A percentile compares a stretch with the other conserved stretches of the same genome.
Conservation (phyloP, 1,284 basidiomycete species). For the Ceratobasidium sp. region DNA sequence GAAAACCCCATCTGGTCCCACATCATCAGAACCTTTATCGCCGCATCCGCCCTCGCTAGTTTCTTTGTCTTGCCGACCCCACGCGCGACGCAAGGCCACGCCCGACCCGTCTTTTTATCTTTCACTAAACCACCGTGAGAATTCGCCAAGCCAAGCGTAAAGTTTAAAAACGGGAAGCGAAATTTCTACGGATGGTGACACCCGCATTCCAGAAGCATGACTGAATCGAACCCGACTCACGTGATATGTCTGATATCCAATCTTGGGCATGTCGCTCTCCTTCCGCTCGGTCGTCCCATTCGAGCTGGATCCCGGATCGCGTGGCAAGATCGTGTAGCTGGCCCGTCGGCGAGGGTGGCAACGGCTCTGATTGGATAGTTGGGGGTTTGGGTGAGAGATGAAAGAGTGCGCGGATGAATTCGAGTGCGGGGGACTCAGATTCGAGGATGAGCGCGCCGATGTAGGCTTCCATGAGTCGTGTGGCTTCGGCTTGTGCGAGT, state of each 20-base stretch:
- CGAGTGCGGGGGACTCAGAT: neutral
- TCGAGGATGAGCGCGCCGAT: slow-evolving; percentile 23
- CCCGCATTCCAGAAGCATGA: too few relatives aligned
- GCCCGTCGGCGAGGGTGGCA: neutral
- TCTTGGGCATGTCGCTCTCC: slow-evolving; percentile 6
- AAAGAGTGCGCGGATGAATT: neutral
- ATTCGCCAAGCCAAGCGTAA: too few relatives aligned
- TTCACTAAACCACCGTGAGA: slow-evolving; percentile 2
- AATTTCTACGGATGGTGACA: too few relatives aligned
- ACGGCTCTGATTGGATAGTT: neutral
- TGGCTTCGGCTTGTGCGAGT: neutral
- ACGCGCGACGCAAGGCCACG: slow-evolving; percentile 4
- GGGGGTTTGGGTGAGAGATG: neutral
- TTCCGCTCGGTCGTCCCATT: neutral
- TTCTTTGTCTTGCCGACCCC: neutral
- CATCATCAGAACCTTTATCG: neutral
- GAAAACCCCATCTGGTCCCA: slow-evolving; percentile 1
- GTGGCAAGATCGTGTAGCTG: slow-evolving; percentile 6
- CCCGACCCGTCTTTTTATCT: neutral
- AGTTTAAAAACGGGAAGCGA: too few relatives aligned
- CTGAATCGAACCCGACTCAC: slow-evolving; percentile 11
- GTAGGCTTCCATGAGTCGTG: slow-evolving; percentile 21
- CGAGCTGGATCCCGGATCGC: neutral
- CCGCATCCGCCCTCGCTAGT: slow-evolving; percentile 3
- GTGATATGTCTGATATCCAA: neutral